phyloP scores from a whole-genome alignment of 2,329 filamentous ascomycete genomes.

The Xylariaceae sp. region DNA sequence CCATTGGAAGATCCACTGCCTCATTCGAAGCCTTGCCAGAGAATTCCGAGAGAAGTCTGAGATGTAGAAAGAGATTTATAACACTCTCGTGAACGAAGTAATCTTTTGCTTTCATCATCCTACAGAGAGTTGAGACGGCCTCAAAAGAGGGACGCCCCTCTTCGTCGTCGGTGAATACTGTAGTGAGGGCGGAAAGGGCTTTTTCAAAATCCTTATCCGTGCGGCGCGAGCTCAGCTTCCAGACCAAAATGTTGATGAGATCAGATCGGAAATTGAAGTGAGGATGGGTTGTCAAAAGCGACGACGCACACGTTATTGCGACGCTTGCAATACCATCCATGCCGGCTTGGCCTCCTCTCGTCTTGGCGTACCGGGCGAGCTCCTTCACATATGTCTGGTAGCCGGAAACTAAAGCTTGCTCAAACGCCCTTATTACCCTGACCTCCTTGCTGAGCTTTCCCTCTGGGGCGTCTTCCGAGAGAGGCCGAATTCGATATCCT shows the following conservation, averaged over 20 bases:
- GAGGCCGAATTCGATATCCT: conserved; percentile 89
- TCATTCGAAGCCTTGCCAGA: conserved; percentile 82
- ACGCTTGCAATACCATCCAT: conserved; percentile 68
- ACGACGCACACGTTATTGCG: conserved; percentile 86
- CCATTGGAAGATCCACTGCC: conserved; percentile 66
- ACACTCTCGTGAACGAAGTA: conserved; percentile 85
- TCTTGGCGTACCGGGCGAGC: conserved; percentile 71
- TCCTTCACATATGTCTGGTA: conserved; percentile 87
- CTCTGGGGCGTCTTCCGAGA: conserved; percentile 74
- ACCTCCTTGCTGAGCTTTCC: conserved; percentile 94
- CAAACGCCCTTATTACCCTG: conserved; percentile 79
- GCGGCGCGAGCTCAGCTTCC: conserved; percentile 76
- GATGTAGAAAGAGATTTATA: conserved; percentile 87
- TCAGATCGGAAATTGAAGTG: conserved; percentile 98
- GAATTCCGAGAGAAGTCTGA: conserved; percentile 89
- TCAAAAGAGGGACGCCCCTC: conserved; percentile 90
- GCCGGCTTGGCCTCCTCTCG: conserved; percentile 48
- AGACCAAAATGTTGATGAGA: conserved; percentile 83
- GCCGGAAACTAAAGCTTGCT: conserved; percentile 83
- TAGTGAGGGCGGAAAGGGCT: conserved; percentile 79
- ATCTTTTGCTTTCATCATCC: conserved; percentile 92
- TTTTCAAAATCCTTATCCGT: conserved; percentile 79
- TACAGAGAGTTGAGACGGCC: conserved; percentile 81
- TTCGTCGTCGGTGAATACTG: conserved; percentile 84
- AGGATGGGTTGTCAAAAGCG: conserved; percentile 78